Percentiles rank a stretch among this genome's conserved stretches.
Evolutionary conservation across 768 basidiomycete genomes (phyloP).

Genomic region (Macrolepiota albuminosa): DNA sequence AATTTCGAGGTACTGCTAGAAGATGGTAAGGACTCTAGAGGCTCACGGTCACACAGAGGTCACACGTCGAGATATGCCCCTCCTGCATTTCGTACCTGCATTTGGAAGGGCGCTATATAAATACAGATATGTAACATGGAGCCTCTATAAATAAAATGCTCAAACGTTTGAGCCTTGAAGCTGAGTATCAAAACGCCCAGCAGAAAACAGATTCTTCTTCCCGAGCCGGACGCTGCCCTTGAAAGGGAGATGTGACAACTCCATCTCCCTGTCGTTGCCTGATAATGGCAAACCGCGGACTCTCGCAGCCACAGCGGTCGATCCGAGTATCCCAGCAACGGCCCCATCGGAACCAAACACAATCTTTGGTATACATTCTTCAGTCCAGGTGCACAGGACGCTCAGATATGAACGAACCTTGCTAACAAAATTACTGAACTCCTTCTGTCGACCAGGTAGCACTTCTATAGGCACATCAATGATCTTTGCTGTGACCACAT

Average conservation of each 20-base stretch:
- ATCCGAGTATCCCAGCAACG: constrained; percentile 61
- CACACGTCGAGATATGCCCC: too few relatives aligned
- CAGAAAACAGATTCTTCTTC: constrained; percentile 35
- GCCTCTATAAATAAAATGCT: background rate
- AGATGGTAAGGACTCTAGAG: too few relatives aligned
- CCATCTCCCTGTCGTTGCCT: constrained; percentile 40
- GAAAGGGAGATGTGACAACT: constrained; percentile 61
- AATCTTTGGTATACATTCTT: constrained; percentile 38
- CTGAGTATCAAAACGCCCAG: too few relatives aligned
- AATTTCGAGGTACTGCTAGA: too few relatives aligned
- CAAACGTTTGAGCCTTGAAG: background rate
- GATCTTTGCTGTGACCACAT: constrained; percentile 59
- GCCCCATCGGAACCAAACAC: constrained; percentile 64
- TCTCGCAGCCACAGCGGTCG: constrained; percentile 52
- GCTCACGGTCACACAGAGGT: too few relatives aligned
- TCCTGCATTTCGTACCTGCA: too few relatives aligned
- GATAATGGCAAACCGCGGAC: constrained; percentile 58
- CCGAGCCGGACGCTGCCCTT: constrained; percentile 61
- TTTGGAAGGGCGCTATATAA: background rate
- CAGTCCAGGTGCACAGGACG: background rate
- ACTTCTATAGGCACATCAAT: constrained; percentile 74
- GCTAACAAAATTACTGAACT: constrained; percentile 70
- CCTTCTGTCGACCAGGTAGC: constrained; percentile 69
- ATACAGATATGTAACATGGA: background rate
- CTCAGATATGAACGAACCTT: constrained; percentile 45